Base-by-base conservation (phyloP, 1,139 yeast species). In the Sugiyamaella novakii region DNA sequence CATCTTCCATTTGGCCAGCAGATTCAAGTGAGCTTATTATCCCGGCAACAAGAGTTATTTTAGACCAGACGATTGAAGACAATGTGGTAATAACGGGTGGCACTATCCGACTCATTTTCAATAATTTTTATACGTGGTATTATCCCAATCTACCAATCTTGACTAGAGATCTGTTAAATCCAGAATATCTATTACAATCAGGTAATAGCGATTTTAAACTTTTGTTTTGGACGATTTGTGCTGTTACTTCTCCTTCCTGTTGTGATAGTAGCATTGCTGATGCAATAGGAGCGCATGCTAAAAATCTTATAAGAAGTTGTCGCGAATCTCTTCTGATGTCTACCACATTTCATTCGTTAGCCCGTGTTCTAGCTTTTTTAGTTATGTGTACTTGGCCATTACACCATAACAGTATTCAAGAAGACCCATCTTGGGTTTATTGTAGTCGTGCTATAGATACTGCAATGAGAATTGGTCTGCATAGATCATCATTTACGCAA, bases 391-490 rank as follows among this genome's bases (percentile, higher is more conserved):
- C 43, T 33, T 56, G 58, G 58, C 54, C 51, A 5, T 22, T 41
- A 14, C 44, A 44, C 27, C 30, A 46, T 33, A 37, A 34, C 14
- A 43, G 46, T 17, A 37, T 51, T 28, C 57, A 52, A 28, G 57
- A 55, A 21, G 60, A 57, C 24, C 44, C 36, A 7, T 41, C 57
- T 11, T 58, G 59, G 59, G 34, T 46, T 14, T 43, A 54, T 37
- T 33, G 50, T 15, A 54, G 56, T 3, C 47, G 43, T 12, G 59
- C 59, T 11, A 28, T 52, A n/a, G 51, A 51, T 38, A 40, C 52
- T 11, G 61, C 58, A 2, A 45, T 58, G 54, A 54, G 44, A 22
- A 50, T 56, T 21, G 61, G 61, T n/a, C 46, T 57, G 5, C 59
- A 56, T 33, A 47, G 55, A 17, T 43, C 58, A 2, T 35, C 52